Evolutionary conservation across 1,139 yeast genomes (phyloP), one percentile per base, ranked within the genome.

Genomic region (Nadsonia starkeyi-henricii): DNA sequence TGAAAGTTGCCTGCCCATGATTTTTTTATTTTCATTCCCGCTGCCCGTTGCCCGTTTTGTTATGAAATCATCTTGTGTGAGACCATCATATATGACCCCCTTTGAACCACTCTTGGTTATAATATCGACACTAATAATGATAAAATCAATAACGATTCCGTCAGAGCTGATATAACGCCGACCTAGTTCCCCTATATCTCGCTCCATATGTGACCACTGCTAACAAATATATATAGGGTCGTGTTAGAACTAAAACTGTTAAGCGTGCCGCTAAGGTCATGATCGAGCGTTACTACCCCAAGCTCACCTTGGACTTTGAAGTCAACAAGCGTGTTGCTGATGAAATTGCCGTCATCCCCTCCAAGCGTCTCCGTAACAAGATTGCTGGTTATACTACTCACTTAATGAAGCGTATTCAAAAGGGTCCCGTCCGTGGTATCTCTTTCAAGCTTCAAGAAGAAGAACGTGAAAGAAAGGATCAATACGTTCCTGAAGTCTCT

Each of bases 361-460:
- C 98, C 69, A 93, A 93, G 85, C 89, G 98, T 79, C 85, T 93
- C 74, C 91, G 98, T 82, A 93, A 93, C 93, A 91, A 91, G 88
- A 93, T 91, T 71, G 98, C 99, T 73, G 99, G 99, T 73, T 91
- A 89, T 95, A 91, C 98, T 77, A 91, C 98, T 70, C 99, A 91
- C 77, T 83, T 91, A 76, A 93, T 91, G 98, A 89, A 86, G 83
- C 89, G 99, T 81, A 91, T 91, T 71, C 98, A 93, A 78, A 91
- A 91, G 82, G 99, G 99, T 71, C 98, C 99, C 79, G 99, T 91
- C 67, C 89, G 97, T 83, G 99, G 99, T 80, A 93, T 91, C 66
- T 91, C 98, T 68, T 91, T 91, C 96, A 93, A 93, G 78, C 86
- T 91, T 71, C 99, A 91, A 81, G 99, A 91, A 79, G 99, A 91